phyloP scores from a whole-genome alignment of 495 filamentous ascomycete species.

The Penicillium roqueforti region DNA sequence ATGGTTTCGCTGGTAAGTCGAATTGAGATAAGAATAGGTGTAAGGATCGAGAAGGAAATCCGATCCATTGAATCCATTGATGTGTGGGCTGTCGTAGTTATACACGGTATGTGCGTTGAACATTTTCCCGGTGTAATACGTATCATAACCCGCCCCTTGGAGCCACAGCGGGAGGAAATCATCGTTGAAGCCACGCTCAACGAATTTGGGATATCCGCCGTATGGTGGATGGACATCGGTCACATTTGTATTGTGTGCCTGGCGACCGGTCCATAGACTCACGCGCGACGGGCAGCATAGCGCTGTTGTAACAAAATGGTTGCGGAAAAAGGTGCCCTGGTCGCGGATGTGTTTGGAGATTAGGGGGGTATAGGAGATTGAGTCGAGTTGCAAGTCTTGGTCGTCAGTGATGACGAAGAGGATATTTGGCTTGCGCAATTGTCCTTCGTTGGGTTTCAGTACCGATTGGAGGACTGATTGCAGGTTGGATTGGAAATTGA shows the following conservation, averaged over 20 bases:
- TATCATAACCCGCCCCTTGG: slow-evolving; percentile 65
- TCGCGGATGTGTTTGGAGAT: slow-evolving; percentile 48
- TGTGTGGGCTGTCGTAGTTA: slow-evolving; percentile 56
- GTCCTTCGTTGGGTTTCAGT: slow-evolving; percentile 2
- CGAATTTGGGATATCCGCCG: slow-evolving; percentile 70
- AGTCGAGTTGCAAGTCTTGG: slow-evolving; percentile 59
- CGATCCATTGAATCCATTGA: slow-evolving; percentile 52
- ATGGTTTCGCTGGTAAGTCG: slow-evolving; percentile 59
- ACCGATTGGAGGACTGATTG: slow-evolving; percentile 15
- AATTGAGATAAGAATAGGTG: slow-evolving; percentile 68
- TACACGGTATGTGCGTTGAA: slow-evolving; percentile 60
- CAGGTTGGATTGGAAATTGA: slow-evolving; percentile 4
- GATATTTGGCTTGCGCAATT: slow-evolving; percentile 46
- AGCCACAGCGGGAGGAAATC: slow-evolving; percentile 67
- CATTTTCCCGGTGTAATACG: slow-evolving; percentile 70
- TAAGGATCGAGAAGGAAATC: slow-evolving; percentile 70
- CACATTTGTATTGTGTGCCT: slow-evolving; percentile 72
- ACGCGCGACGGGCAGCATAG: slow-evolving; percentile 64
- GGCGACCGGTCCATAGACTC: slow-evolving; percentile 60
- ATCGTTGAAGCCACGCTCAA: slow-evolving; percentile 60
- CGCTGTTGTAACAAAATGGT: slow-evolving; percentile 60
- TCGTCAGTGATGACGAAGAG: slow-evolving; percentile 65
- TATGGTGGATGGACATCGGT: slow-evolving; percentile 63
- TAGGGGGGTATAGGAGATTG: slow-evolving; percentile 54
- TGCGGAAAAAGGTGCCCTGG: slow-evolving; percentile 52